Evolutionary conservation across 2,329 filamentous ascomycete species (phyloP).

Genomic region (Microdochium nivale): DNA sequence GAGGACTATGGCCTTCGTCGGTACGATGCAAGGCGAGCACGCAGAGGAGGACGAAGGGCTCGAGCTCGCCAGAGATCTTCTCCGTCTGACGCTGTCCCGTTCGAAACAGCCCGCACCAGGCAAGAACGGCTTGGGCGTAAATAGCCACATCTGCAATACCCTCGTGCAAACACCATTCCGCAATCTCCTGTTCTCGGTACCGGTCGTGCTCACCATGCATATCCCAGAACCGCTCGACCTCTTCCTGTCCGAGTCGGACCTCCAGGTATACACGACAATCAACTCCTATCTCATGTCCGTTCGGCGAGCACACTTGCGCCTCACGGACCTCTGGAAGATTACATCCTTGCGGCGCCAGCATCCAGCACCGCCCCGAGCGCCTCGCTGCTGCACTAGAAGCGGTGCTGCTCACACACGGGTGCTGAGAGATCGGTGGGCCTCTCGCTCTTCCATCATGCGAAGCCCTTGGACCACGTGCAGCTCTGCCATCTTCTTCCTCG

Average conservation of each 20-base stretch:
- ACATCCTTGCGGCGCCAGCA: constrained; percentile 69
- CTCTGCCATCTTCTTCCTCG: constrained; percentile 80
- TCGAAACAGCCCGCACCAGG: constrained; percentile 27
- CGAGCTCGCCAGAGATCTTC: constrained; percentile 70
- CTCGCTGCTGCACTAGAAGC: constrained; percentile 49
- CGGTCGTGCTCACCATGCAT: constrained; percentile 61
- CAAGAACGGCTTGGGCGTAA: constrained; percentile 24
- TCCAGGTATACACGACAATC: constrained; percentile 74
- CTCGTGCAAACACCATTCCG: constrained; percentile 56
- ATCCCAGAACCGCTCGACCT: constrained; percentile 77
- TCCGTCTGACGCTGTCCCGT: constrained; percentile 59
- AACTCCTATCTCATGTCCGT: constrained; percentile 83
- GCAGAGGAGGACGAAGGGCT: constrained; percentile 75
- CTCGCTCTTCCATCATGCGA: constrained; percentile 60
- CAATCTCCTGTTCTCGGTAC: constrained; percentile 73
- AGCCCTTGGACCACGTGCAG: constrained; percentile 85
- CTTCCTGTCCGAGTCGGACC: constrained; percentile 69
- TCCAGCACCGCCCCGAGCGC: constrained; percentile 60
- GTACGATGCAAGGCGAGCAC: constrained; percentile 60
- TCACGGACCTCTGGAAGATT: constrained; percentile 82
- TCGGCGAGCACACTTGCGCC: constrained; percentile 73
- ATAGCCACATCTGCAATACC: constrained; percentile 16
- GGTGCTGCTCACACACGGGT: constrained; percentile 52
- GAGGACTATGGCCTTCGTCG: constrained; percentile 71
- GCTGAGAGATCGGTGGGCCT: constrained; percentile 55